A percentile compares a stretch with the other conserved stretches of the same genome.
Conservation (phyloP, 2,329 filamentous ascomycete genomes). For the Ophiostoma ulmi region DNA sequence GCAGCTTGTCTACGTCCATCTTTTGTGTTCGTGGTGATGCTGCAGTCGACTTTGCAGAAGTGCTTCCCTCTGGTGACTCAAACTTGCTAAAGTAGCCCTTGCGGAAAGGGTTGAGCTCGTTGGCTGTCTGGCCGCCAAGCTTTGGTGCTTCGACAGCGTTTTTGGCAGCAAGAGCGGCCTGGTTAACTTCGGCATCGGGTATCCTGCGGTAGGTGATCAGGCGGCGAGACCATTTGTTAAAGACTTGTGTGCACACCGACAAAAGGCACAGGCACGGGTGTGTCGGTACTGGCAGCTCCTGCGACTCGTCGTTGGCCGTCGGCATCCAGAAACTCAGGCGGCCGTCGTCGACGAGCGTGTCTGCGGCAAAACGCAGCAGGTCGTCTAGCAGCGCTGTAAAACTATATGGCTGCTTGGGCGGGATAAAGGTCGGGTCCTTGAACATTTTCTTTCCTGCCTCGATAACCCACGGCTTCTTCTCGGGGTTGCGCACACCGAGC, state of each 20-base stretch:
- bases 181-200: slow-evolving; percentile 52
- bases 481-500: slow-evolving; percentile 67
- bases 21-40: background rate
- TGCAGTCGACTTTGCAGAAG: background rate
- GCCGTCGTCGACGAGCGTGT: slow-evolving; percentile 71
- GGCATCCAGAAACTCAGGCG: slow-evolving; percentile 96
- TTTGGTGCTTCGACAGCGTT: slow-evolving; percentile 31
- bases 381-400: slow-evolving; percentile 88
- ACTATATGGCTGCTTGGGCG: slow-evolving; percentile 87
- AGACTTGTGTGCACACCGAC: slow-evolving; percentile 74
- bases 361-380: slow-evolving; percentile 74
- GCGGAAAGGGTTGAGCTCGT: slow-evolving; percentile 58
- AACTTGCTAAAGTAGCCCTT: slow-evolving; percentile 56
- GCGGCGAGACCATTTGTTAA: slow-evolving; percentile 88
- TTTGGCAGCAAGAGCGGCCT: background rate
- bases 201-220: slow-evolving; percentile 80
- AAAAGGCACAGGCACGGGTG: slow-evolving; percentile 72
- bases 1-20: background rate
- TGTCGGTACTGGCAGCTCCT: slow-evolving; percentile 68
- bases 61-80: slow-evolving; percentile 30
- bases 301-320: slow-evolving; percentile 72
- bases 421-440: slow-evolving; percentile 59
- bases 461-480: slow-evolving; percentile 54
- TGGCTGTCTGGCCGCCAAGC: slow-evolving; percentile 45
- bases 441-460: slow-evolving; percentile 66